Evolutionary conservation across 305 asterid species (phyloP), one percentile per base, ranked within the genome.

Genomic region (Plantago rigida): DNA sequence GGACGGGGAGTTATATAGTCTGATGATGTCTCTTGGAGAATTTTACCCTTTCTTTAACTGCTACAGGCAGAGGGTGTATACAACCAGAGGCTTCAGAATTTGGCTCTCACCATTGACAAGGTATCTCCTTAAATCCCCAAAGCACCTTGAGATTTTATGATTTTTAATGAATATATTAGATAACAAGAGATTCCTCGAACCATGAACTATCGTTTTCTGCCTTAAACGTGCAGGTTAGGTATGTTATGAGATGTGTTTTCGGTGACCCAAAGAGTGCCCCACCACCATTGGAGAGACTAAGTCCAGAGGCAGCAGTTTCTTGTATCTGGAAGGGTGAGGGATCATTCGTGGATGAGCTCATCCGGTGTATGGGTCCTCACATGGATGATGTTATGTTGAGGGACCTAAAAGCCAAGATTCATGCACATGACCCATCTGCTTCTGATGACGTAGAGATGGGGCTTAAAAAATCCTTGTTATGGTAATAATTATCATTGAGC

Each of bases 21-120:
- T 0, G 19, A 17, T 17, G 0, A 22, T 22, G 26, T 22, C 1
- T 22, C 26, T 22, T 22, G 2, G 26, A 22, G 26, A 22, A 22
- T 22, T 22, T 22, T 22, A 22, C 26, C 26, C 26, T 22, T 22
- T 22, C 65, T 59, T 67, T 64, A 46, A 60, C 60, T 72, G 69
- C 62, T 76, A 28, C 72, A 92, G 99, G 99, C 99, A 8, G 96
- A 93, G 78, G 99, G 99, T 69, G 99, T 93, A 56, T 93, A 81
- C 83, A 85, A 85, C 69, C 96, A 84, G 69, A 84, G 99, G 84
- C 96, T 93, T 73, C 99, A 93, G 77, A 87, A 93, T 82, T 77
- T 93, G 84, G 96, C 99, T 69, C 89, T 93, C 62, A 93, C 99
- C 11, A 88, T 93, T 15, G 95, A 89, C 78, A 93, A 93, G 99